Base-by-base conservation (phyloP, 1,284 basidiomycete genomes). In the Trametes pubescens region DNA sequence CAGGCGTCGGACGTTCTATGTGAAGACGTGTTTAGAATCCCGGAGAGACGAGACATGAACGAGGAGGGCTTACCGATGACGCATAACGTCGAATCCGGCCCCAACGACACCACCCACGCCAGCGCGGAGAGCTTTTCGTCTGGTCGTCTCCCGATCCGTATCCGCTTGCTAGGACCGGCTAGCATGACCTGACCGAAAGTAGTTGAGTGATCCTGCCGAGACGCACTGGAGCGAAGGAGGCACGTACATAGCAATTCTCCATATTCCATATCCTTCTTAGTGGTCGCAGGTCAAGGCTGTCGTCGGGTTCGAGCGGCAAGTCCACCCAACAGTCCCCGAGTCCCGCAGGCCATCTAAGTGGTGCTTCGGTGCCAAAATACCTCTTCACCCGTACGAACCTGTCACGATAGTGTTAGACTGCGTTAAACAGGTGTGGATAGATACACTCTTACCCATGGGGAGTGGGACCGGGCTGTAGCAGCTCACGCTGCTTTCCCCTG, bases 171-270 rank as follows among this genome's bases (percentile, higher is more conserved):
- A 9, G 57, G 58, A 8, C 47, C 59, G 2, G 57, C 46, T n/a
- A 61, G 54, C 34, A 68, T 38, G 18, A 62, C 57, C 67, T 66
- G 44, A 32, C 14, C 16, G 24, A 13, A 21, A 22, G 8, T 32
- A 22, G 8, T 2, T 29, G 14, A n/a, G 37, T n/a, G 16, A n/a
- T 2, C 16, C 6, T n/a, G 18, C 3, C 29, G 29, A 32, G 16
- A 3, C 14, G 18, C 1, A n/a, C 2, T 21, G 7, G 11, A 6
- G 24, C 18, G 46, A 14, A 14, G 3, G 57, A 48, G 1, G 29
- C 10, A 56, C 67, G 26, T 47, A 69, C 67, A 40, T 57, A 65
- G 63, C 63, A 61, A 51, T 69, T 69, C 44, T 69, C 55, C 65
- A 69, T 61, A 1, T 65, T 65, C 63, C 65, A 67, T 5, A 46